Evolutionary conservation across 257 asterid species (phyloP), one percentile per base, ranked within the genome.

Genomic region (Sherardia arvensis): DNA sequence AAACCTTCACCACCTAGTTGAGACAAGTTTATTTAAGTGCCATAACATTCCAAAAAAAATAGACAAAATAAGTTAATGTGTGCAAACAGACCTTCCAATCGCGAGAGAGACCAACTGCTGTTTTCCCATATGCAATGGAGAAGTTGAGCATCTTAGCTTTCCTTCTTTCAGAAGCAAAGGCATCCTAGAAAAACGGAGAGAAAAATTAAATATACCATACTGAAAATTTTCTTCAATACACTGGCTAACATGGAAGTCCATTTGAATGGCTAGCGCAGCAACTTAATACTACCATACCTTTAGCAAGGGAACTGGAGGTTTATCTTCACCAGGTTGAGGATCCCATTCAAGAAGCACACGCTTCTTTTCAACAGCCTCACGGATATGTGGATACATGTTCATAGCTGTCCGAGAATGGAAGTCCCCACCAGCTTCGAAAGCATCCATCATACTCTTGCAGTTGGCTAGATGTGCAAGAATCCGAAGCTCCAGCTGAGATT

Each of bases 91-190:
- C 97, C 96, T 87, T 87, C 99, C 99, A 93, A 77, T 93, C 96
- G 15, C 92, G 95, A 59, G 99, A 83, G 47, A 93, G 96, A 65
- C 99, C 99, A 58, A 84, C 78, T 0, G 82, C 56, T 11, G 99
- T 93, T 82, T 90, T 90, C 56, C 99, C 99, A 32, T 93, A 93
- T 3, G 99, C 99, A 47, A 93, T 93, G 76, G 99, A 93, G 70
- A 93, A 93, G 78, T 93, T 93, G 6, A 93, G 99, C 99, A 93
- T 93, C 88, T 93, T 93, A 36, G 97, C 97, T 78, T 87, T 93
- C 77, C 99, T 85, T 80, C 97, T 85, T 85, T 90, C 99, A 71
- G 99, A 81, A 47, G 87, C 96, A 79, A 88, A 91, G 47, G 95
- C 91, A 79, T 91, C 97, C 98, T 93, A 82, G 48, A 30, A 68